Conservation (phyloP, 2,329 filamentous ascomycete genomes). For the Venturiaceae sp. region DNA sequence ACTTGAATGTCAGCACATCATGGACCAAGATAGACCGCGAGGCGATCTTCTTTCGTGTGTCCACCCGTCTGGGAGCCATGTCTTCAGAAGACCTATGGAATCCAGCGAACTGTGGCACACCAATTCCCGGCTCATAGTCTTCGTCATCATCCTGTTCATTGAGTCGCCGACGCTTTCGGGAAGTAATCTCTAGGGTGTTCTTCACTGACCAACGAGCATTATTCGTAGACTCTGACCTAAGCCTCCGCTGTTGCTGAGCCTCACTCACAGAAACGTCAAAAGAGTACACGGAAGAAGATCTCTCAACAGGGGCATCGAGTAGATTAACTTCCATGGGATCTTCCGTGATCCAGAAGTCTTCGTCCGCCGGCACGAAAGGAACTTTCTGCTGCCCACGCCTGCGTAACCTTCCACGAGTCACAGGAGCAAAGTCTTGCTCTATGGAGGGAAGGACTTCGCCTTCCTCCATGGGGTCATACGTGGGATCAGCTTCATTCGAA, state of each 20-base stretch:
- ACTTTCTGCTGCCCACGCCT: not conserved
- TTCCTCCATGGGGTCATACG: not conserved
- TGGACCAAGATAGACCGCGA: not conserved
- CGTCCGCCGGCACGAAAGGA: not conserved
- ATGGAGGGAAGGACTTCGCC: not conserved
- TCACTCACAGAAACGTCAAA: not conserved
- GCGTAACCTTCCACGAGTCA: not conserved
- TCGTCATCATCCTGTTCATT: not conserved
- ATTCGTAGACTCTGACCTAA: not conserved
- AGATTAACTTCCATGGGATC: not conserved
- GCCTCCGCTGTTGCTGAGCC: not conserved
- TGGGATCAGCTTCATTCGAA: not conserved
- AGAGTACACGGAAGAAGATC: not conserved
- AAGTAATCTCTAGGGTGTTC: not conserved
- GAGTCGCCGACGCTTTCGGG: not conserved
- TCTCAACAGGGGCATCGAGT: not conserved
- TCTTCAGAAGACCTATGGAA: not conserved
- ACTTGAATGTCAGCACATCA: not conserved
- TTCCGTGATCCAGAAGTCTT: not conserved
- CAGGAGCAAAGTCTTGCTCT: not conserved
- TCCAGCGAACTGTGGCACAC: not conserved
- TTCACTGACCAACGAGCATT: not conserved
- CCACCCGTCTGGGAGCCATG: not conserved
- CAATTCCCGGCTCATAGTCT: not conserved
- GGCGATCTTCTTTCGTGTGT: not conserved